These are phyloP conservation scores for Dioszegia hungarica DNA, from an alignment of 768 basidiomycete species.

Conservation along the genomic window DNA sequence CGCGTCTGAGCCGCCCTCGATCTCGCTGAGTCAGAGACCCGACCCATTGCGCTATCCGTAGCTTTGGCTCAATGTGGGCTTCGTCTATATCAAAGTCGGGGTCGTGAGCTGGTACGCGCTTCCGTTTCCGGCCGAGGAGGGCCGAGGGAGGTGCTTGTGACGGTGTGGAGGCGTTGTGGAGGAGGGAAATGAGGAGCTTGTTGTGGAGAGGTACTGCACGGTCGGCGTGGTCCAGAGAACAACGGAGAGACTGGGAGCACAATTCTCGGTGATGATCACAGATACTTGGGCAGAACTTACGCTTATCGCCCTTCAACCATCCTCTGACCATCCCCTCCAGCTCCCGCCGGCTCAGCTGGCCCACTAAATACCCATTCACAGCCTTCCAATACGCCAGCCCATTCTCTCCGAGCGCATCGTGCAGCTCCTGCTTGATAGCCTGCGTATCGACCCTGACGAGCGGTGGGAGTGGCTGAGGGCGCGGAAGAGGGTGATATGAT, in stretches of 20 bases:
- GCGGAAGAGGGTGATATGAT: constrained; percentile 55
- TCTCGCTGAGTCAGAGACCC: constrained; percentile 23
- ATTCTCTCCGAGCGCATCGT: constrained; percentile 40
- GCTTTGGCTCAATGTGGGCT: constrained; percentile 21
- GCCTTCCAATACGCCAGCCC: constrained; percentile 46
- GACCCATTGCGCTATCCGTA: constrained; percentile 26
- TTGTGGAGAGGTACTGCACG: constrained; percentile 33
- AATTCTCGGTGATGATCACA: neutral
- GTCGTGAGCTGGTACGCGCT: constrained; percentile 16
- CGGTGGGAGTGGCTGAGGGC: constrained; percentile 49
- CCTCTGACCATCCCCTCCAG: constrained; percentile 29
- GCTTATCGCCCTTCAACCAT: constrained; percentile 35
- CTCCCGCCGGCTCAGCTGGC: constrained; percentile 31
- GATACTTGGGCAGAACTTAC: constrained; percentile 24
- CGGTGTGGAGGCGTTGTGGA: constrained; percentile 30
- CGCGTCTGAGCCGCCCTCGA: constrained; percentile 16
- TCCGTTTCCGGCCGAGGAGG: constrained; percentile 17
- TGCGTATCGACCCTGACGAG: constrained; percentile 28
- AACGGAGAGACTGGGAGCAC: neutral
- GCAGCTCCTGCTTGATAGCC: constrained; percentile 42
- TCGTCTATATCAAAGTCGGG: constrained; percentile 34
- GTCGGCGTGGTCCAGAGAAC: neutral
- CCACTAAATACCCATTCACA: constrained; percentile 40
- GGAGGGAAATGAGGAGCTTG: constrained; percentile 29
- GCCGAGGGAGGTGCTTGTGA: constrained; percentile 8